phyloP scores from a whole-genome alignment of 169 alveolate species.

The Cryptosporidium xiaoi region DNA sequence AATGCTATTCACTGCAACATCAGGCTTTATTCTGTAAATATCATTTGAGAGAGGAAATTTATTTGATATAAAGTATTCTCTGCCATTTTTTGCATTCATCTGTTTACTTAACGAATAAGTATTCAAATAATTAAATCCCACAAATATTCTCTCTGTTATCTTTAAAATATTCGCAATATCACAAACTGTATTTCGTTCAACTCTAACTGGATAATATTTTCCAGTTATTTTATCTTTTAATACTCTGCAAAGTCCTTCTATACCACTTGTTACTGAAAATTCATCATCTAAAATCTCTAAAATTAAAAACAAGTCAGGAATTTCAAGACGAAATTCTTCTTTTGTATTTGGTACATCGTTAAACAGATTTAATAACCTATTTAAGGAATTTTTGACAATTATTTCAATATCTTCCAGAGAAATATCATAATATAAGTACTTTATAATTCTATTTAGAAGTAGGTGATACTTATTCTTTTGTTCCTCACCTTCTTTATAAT shows the following conservation, averaged over 20 bases:
- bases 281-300: constrained; percentile 49
- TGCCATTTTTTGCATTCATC: too few species aligned
- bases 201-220: neutral
- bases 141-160: neutral
- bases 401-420: neutral
- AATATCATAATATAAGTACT: constrained; percentile 10
- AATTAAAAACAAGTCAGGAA: constrained; percentile 32
- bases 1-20: constrained; percentile 13
- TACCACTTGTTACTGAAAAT: constrained; percentile 6
- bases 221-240: constrained; percentile 20
- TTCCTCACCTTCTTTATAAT: too few species aligned
- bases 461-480: neutral
- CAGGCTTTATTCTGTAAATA: constrained; percentile 18
- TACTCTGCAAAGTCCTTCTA: constrained; percentile 4
- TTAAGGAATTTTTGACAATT: neutral
- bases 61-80: neutral
- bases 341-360: neutral
- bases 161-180: neutral
- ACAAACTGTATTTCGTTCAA: neutral
- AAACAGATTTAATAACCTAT: constrained; percentile 1
- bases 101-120: neutral
- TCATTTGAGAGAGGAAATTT: neutral
- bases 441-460: neutral
- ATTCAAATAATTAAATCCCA: constrained; percentile 2
- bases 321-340: constrained; percentile 4